These are phyloP conservation scores for Acorus calamus DNA, from an alignment of 106 monocot genomes.

Conservation along the genomic window DNA sequence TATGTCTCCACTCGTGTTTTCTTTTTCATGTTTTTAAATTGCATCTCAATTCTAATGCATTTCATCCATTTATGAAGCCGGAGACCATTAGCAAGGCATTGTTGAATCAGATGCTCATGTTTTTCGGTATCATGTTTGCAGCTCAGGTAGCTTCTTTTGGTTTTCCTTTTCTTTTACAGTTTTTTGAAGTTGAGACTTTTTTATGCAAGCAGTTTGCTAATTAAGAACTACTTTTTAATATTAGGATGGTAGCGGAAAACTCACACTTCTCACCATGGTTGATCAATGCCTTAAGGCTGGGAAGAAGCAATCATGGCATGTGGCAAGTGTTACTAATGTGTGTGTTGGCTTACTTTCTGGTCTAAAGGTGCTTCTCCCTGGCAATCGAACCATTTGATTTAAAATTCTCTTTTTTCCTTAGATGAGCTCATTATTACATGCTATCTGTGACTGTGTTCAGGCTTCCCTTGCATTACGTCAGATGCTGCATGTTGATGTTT, in stretches of 20 bases:
- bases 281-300: conserved; percentile 64
- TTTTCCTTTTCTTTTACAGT: too few species aligned
- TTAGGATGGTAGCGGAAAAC: conserved; percentile 61
- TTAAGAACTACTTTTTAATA: too few species aligned
- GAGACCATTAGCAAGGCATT: conserved; percentile 68
- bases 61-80: conserved; percentile 30
- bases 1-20: too few species aligned
- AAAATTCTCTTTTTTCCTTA: background rate
- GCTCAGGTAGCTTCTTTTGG: conserved; percentile 34
- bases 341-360: conserved; percentile 80
- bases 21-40: too few species aligned
- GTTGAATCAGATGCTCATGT: conserved; percentile 88
- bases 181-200: too few species aligned
- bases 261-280: conserved; percentile 57
- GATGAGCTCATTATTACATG: background rate
- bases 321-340: conserved; percentile 61
- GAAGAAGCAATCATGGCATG: conserved; percentile 69
- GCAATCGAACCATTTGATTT: background rate
- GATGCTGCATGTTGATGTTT: conserved; percentile 41
- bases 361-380: conserved; percentile 47
- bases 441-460: conserved; percentile 11
- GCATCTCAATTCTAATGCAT: too few species aligned
- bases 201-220: too few species aligned
- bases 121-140: conserved; percentile 79
- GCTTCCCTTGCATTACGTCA: conserved; percentile 45